These are phyloP conservation scores for Bacterosira constricta DNA, from an alignment of 108 stramenopile species.

Conservation along the genomic window DNA sequence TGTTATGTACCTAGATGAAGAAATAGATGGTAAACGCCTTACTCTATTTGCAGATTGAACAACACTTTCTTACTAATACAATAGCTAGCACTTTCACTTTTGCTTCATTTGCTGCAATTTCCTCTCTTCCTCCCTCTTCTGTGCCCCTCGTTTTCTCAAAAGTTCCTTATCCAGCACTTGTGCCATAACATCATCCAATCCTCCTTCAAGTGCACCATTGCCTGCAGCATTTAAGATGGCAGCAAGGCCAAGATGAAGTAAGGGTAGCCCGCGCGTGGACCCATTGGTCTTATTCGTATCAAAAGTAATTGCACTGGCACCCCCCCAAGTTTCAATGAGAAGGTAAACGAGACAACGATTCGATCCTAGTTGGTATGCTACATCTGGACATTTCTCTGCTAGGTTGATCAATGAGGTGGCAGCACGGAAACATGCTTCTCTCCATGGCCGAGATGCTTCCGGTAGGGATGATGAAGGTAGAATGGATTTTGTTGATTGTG, in stretches of 20 bases:
- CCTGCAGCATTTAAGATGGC: slow-evolving; percentile 51
- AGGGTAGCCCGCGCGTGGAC: slow-evolving; percentile 26
- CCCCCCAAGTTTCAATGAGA: slow-evolving; percentile 60
- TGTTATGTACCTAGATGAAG: no score
- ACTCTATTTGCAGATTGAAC: no score
- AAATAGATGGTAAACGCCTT: no score
- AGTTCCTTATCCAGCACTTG: slow-evolving; percentile 45
- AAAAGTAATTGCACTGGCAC: slow-evolving; percentile 26
- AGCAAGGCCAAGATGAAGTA: slow-evolving; percentile 50
- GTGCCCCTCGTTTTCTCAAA: slow-evolving; percentile 40
- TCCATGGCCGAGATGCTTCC: slow-evolving; percentile 37
- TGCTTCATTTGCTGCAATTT: slow-evolving; percentile 11
- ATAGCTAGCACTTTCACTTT: neutral
- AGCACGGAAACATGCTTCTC: slow-evolving; percentile 52
- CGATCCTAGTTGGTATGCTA: slow-evolving; percentile 40
- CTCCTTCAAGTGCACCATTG: slow-evolving; percentile 26
- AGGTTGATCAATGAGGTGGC: slow-evolving; percentile 60
- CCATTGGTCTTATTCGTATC: slow-evolving; percentile 10
- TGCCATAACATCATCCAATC: slow-evolving; percentile 43
- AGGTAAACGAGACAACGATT: slow-evolving; percentile 32
- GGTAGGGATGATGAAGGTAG: slow-evolving; percentile 3
- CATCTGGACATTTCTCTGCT: slow-evolving; percentile 54
- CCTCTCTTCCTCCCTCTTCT: slow-evolving; percentile 48
- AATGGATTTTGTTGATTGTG: neutral
- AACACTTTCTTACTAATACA: no score